Evolutionary conservation across 1,284 basidiomycete species (phyloP), one percentile per base, ranked within the genome.

Genomic region (Pterulicium gracile): DNA sequence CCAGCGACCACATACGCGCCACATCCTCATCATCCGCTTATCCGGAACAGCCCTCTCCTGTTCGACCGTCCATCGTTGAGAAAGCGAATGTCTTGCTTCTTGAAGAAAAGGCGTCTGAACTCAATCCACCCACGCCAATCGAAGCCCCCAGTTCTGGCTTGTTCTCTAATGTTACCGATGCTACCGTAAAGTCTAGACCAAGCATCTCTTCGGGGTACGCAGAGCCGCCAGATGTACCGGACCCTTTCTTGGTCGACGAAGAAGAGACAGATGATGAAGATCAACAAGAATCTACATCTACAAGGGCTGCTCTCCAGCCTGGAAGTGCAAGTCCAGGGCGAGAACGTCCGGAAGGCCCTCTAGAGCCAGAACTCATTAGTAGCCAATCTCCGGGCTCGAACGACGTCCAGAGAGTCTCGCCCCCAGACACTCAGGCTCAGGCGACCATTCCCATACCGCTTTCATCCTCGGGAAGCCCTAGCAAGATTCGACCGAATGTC

Each of bases 191-290:
- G 7, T 18, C 36, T 7, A 17, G 7, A 7, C 36, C 36, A 15
- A 18, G 7, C 4, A 39, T 15, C 15, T 39, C 36, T 39, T 7
- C 15, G 5, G 36, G 7, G 4, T 39, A 39, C 15, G n/a, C 5
- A 17, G 36, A 39, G 5, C 7, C 15, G 54, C 64, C 67, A 15
- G 72, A 73, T 48, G 66, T 64, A 3, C 73, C 72, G n/a, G 68
- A 79, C 57, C 75, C 77, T 1, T 80, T 80, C 61, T 62, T 77
- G 45, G 60, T 76, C 22, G 76, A 77, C 49, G 73, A 73, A 49
- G 64, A 65, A 39, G 60, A 61, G 13, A 59, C 63, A 41, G 59
- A 58, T 4, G 54, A 54, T 17, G 62, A 58, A 4, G 62, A 62
- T 24, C 63, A 65, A 14, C 61, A 58, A 15, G 55, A 58, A 17